Base-by-base conservation (phyloP, 2,329 filamentous ascomycete genomes). In the Colletotrichum sp. region DNA sequence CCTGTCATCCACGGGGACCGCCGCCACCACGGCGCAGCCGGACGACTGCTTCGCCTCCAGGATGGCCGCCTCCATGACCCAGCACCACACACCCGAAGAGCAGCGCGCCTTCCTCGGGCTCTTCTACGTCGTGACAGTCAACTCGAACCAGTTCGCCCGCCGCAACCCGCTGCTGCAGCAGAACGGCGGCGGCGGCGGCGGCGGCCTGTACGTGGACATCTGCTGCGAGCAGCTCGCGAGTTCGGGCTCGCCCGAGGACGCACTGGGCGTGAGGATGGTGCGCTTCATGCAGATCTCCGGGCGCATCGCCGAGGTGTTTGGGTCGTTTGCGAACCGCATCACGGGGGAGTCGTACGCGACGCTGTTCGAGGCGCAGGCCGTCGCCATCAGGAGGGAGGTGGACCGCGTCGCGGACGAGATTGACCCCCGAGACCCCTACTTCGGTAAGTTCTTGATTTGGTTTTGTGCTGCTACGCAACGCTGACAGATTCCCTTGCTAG, bases 51-150 rank as follows among this genome's bases (percentile, higher is more conserved):
- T 73, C 71, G 26, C 71, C 5, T 26, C 36, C 36, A 32, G 68
- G 28, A n/a, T 67, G 21, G 26, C 65, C 10, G 21, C 65, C 28
- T 30, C 30, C 55, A 60, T 49, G 55, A 55, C 36, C 6, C 16
- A 63, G 24, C 65, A 55, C 44, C 72, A 75, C 71, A 83, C 82
- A 1, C 78, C 81, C n/a, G 85, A 86, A 36, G 85, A 86, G 74
- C 83, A 84, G 71, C 80, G 86, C 9, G 79, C 83, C 1, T 83
- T 85, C 60, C 79, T 88, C 16, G 86, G 85, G 0, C 84, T 84
- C 49, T 71, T 65, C 26, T 75, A 52, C 62, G 67, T 55, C 44
- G 68, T 75, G 21, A 62, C 67, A 18, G 34, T 65, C 69, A 83
- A 85, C 79, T 85, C 84, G 9, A 81, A 80, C n/a, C 84, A 85